phyloP scores from a whole-genome alignment of 2,329 filamentous ascomycete species.

The Aureobasidium pullulans region DNA sequence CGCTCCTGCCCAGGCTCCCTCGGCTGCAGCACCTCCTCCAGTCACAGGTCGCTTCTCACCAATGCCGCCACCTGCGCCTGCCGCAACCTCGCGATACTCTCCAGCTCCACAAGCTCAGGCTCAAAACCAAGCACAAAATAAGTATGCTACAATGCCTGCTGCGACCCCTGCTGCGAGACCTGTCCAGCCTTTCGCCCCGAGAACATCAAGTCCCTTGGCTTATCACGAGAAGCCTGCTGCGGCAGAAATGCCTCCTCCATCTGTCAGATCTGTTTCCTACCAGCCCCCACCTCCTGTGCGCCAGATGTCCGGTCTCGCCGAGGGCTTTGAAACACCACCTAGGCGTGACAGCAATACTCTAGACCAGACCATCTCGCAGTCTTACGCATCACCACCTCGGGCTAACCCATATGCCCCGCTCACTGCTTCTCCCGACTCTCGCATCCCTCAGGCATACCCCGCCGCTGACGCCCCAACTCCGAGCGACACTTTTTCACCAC shows the following conservation, averaged over 20 bases:
- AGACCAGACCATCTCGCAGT: background rate
- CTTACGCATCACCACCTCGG: conserved; percentile 8
- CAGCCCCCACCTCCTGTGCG: conserved; percentile 5
- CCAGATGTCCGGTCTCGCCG: background rate
- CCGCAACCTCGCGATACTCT: conserved; percentile 48
- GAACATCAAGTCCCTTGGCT: conserved; percentile 58
- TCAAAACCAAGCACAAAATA: conserved; percentile 28
- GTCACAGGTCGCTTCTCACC: conserved; percentile 24
- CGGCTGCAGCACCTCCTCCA: conserved; percentile 20
- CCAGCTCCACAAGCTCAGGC: conserved; percentile 40
- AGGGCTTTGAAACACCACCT: conserved; percentile 1
- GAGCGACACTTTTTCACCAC: conserved; percentile 26
- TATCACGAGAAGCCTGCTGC: conserved; percentile 32
- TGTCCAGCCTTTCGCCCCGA: conserved; percentile 50
- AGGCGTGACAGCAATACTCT: conserved; percentile 3
- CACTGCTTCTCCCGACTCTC: conserved; percentile 8
- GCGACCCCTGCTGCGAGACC: conserved; percentile 26
- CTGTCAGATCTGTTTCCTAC: conserved; percentile 11
- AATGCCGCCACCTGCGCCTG: conserved; percentile 36
- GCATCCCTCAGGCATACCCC: background rate
- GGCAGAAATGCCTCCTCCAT: conserved; percentile 16
- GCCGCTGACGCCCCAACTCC: background rate
- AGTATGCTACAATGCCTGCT: conserved; percentile 32
- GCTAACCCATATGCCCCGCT: conserved; percentile 3
- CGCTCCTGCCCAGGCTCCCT: conserved; percentile 26